Evolutionary conservation across 2,329 filamentous ascomycete species (phyloP).

Genomic region (Volutella citrinella): DNA sequence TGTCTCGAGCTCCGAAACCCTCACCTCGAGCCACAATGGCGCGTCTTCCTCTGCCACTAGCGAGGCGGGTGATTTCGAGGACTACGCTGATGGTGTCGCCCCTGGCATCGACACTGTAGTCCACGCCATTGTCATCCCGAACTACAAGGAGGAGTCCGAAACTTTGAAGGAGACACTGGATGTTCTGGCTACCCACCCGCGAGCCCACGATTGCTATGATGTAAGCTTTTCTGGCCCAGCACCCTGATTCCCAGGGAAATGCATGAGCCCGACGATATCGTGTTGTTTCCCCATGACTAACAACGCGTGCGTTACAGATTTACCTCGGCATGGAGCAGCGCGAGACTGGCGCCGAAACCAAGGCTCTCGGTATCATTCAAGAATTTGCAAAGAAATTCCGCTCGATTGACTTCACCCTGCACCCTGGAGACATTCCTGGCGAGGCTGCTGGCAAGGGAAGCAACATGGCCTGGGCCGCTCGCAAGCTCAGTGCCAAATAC

Average conservation of each 20-base stretch:
- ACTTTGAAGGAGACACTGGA: conserved; percentile 66
- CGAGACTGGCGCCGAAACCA: conserved; percentile 57
- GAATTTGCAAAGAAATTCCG: conserved; percentile 64
- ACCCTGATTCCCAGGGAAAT: background rate
- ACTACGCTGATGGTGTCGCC: conserved; percentile 42
- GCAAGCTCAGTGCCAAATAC: conserved; percentile 62
- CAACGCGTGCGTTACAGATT: conserved; percentile 43
- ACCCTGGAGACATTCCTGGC: conserved; percentile 62
- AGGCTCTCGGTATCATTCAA: conserved; percentile 60
- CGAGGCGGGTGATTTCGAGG: conserved; percentile 49
- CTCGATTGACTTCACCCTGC: conserved; percentile 64
- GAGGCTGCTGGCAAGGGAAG: conserved; percentile 74
- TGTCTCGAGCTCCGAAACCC: conserved; percentile 54
- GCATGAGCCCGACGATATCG: too few relatives aligned
- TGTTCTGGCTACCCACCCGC: conserved; percentile 64
- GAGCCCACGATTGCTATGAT: conserved; percentile 64
- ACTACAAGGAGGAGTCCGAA: conserved; percentile 71
- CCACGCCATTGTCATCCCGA: conserved; percentile 68
- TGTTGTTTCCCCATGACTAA: conserved; percentile 4
- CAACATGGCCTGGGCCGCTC: conserved; percentile 69
- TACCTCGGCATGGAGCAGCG: conserved; percentile 72
- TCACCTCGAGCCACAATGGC: conserved; percentile 41
- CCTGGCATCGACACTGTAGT: conserved; percentile 46
- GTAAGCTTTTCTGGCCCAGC: conserved; percentile 45
- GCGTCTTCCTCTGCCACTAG: conserved; percentile 47